phyloP scores from a whole-genome alignment of 148 eudicot species.

The Polygonum aviculare region DNA sequence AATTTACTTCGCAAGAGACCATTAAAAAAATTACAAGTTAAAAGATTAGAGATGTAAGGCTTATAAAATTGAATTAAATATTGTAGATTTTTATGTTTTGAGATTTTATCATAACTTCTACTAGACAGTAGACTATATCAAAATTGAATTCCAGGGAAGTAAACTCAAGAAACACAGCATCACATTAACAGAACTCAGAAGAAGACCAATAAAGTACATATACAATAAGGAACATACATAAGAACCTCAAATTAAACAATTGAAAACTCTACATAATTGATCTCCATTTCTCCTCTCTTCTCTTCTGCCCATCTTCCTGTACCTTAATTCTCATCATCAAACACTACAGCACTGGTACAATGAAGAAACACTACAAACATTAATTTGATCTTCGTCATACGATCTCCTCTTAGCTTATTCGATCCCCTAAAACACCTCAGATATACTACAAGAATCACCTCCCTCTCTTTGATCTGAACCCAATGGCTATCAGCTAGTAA shows the following conservation, averaged over 20 bases:
- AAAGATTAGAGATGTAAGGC: too few relatives aligned
- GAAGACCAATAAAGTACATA: background rate
- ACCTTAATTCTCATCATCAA: background rate
- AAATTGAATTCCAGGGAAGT: background rate
- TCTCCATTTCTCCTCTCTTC: background rate
- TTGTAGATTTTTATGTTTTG: too few relatives aligned
- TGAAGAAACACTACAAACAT: background rate
- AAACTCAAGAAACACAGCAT: background rate
- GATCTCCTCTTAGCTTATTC: conserved; percentile 1
- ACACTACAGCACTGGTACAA: background rate
- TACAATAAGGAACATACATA: background rate
- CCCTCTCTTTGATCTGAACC: background rate
- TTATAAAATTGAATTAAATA: too few relatives aligned
- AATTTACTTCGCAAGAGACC: too few relatives aligned
- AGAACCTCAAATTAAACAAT: background rate
- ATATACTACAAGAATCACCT: background rate
- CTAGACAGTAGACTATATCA: too few relatives aligned
- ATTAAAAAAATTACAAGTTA: too few relatives aligned
- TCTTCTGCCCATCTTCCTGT: background rate
- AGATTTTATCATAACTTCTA: too few relatives aligned
- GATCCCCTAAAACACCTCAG: background rate
- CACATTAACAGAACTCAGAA: background rate
- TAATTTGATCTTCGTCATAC: background rate
- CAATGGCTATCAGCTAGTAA: background rate
- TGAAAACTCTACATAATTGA: background rate